Base-by-base conservation (phyloP, 2,329 filamentous ascomycete genomes). In the Colletotrichum magnum region DNA sequence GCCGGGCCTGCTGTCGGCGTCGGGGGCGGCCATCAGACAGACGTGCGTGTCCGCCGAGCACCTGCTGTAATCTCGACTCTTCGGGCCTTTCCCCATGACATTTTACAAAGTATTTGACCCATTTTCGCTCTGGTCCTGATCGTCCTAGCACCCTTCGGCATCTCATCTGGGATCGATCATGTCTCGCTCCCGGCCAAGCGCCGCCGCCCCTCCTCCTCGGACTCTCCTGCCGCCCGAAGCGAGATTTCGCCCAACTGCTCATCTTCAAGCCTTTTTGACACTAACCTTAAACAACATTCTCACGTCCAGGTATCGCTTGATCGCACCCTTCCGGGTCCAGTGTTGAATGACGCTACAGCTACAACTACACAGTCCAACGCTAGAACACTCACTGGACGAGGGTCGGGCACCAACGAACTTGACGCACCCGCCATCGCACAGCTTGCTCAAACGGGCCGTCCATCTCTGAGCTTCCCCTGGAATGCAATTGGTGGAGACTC, bases 121-220 rank as follows among this genome's bases (percentile, higher is more conserved):
- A 59, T 45, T 54, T 39, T 24, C 47, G 32, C 13, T 24, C 41
- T 39, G 32, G 9, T 36, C 32, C 32, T 26, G 51, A 65, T 65
- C 28, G 32, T 65, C 56, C 45, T 36, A 36, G 28, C 52, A 57
- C 48, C 61, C 21, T 50, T 54, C 65, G 61, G 61, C 48, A 65
- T 65, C 60, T 68, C 54, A 68, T 56, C 50, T 65, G 54, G 60
- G 16, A 59, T 68, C 60, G 61, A 65, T 59, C 66, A 69, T 26
- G 36, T 59, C 41, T 64, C 43, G 28, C 59, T 68, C 61, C 60
- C 48, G 41, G 48, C 18, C 54, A 50, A 51, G 61, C 60, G 47
- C 53, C 51, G 32, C 51, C 58, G 51, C 41, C 50, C 50, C 39
- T 54, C 21, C 26, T 54, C 52, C 5, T 54, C 52, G 13, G 32